Percentiles rank a stretch among this genome's conserved stretches.
phyloP scores from a whole-genome alignment of 2,329 filamentous ascomycete species.

The Keithomyces neogunnii region DNA sequence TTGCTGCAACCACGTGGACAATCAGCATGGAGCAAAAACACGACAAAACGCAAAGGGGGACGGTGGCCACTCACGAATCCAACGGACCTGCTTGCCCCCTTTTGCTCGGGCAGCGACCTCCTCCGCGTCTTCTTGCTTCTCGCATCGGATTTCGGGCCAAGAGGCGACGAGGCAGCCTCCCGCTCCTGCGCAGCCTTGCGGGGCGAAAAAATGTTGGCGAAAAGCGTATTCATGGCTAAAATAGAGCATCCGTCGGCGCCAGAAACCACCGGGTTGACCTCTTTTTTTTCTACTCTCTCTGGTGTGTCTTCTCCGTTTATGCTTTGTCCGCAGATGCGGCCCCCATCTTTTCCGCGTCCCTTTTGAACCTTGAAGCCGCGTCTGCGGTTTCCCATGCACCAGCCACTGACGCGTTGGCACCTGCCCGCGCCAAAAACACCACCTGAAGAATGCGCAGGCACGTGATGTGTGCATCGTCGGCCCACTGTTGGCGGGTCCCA shows the following conservation, averaged over 20 bases:
- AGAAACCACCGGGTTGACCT: too few species aligned
- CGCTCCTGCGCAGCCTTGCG: neutral
- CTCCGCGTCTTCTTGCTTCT: neutral
- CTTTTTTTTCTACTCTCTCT: too few species aligned
- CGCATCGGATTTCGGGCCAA: neutral
- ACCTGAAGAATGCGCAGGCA: neutral
- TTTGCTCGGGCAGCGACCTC: slow-evolving; percentile 1
- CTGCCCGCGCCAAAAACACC: neutral
- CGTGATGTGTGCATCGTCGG: neutral
- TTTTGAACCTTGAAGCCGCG: too few species aligned
- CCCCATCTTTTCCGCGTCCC: too few species aligned
- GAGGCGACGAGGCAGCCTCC: neutral
- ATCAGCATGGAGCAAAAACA: neutral
- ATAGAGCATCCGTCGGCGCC: too few species aligned
- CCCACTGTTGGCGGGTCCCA: too few species aligned
- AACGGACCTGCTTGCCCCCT: neutral
- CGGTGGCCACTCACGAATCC: neutral
- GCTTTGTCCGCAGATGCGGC: too few species aligned
- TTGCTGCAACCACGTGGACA: neutral
- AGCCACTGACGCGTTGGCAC: neutral
- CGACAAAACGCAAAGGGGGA: too few species aligned
- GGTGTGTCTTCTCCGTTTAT: too few species aligned
- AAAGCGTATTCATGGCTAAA: slow-evolving; percentile 1
- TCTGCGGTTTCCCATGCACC: too few species aligned
- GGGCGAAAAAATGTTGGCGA: slow-evolving; percentile 5